phyloP scores from a whole-genome alignment of 2,329 filamentous ascomycete genomes.

The Seiridium cupressi region DNA sequence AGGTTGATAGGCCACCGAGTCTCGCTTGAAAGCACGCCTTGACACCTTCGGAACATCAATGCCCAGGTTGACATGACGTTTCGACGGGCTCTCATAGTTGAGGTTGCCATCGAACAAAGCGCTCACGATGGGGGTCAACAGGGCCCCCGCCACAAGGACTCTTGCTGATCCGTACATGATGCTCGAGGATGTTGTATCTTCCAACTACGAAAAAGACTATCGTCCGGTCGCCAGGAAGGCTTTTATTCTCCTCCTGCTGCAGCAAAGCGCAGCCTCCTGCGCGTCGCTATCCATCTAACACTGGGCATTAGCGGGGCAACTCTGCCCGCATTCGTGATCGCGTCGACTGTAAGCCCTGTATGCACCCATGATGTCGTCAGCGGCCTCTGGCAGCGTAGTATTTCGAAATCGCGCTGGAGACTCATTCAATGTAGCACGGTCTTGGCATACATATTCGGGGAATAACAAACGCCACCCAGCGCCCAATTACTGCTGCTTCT shows the following conservation, averaged over 20 bases:
- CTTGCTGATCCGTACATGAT: neutral
- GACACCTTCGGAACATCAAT: slow-evolving; percentile 63
- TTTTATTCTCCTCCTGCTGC: neutral
- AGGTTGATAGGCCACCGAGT: slow-evolving; percentile 39
- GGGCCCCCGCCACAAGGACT: neutral
- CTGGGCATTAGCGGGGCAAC: neutral
- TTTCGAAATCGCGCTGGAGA: neutral
- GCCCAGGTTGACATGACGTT: slow-evolving; percentile 60
- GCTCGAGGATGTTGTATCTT: neutral
- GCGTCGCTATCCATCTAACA: neutral
- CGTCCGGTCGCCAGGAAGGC: too few species aligned
- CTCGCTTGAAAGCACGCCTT: slow-evolving; percentile 46
- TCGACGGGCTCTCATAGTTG: slow-evolving; percentile 67
- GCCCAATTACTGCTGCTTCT: neutral
- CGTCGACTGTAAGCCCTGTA: neutral
- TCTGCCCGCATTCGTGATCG: neutral
- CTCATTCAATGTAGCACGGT: neutral
- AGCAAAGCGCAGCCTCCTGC: neutral
- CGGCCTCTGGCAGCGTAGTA: neutral
- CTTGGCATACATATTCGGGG: neutral
- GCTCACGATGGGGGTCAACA: neutral
- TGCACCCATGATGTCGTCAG: neutral
- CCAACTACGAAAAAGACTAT: too few species aligned
- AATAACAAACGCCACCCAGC: neutral
- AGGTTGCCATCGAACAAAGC: slow-evolving; percentile 45